Conservation (phyloP, 257 asterid genomes). For the Solanum corneliomulleri region DNA sequence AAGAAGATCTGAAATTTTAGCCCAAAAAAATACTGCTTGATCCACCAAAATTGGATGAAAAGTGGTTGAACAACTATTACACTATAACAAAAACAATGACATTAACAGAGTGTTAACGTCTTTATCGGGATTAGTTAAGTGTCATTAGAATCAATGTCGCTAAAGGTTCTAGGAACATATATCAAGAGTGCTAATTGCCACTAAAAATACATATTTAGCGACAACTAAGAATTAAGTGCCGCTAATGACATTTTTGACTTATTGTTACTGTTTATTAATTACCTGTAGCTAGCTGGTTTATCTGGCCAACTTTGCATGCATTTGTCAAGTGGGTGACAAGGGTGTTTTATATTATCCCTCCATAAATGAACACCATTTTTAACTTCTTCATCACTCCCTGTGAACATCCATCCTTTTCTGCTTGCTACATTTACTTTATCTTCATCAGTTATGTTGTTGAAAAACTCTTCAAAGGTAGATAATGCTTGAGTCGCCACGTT, state of each 20-base stretch:
- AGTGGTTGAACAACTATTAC: not conserved
- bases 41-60: not conserved
- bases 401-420: slow-evolving; percentile 13
- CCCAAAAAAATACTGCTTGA: not conserved
- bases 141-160: no score
- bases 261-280: not conserved
- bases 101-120: no score
- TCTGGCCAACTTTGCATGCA: slow-evolving; percentile 16
- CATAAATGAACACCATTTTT: slow-evolving; percentile 13
- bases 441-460: slow-evolving; percentile 10
- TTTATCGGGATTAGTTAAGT: no score
- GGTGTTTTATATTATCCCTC: slow-evolving; percentile 17
- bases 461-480: slow-evolving; percentile 10
- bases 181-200: no score
- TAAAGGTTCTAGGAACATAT: no score
- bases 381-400: slow-evolving; percentile 3
- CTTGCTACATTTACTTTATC: slow-evolving; percentile 1
- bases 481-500: not conserved
- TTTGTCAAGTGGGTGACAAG: slow-evolving; percentile 14
- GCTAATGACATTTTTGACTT: no score
- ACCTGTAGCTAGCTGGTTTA: slow-evolving; percentile 17
- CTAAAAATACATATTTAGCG: no score
- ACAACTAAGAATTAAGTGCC: no score
- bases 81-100: no score
- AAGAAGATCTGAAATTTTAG: not conserved